A percentile compares a stretch with the other conserved stretches of the same genome.
Conservation (phyloP, 768 basidiomycete genomes). For the Trametes meyenii region DNA sequence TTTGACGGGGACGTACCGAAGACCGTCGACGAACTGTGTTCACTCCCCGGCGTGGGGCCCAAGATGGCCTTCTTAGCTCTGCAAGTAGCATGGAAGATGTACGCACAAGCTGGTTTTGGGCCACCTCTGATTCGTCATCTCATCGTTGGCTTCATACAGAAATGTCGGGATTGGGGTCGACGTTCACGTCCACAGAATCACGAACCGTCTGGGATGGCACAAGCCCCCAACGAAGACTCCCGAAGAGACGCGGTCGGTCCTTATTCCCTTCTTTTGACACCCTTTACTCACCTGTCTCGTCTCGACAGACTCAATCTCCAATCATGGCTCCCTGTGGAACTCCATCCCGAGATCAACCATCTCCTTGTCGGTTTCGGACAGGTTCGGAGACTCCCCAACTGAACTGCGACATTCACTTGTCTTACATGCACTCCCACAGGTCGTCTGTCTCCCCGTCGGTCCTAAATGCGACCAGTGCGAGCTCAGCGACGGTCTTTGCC, state of each 20-base stretch:
- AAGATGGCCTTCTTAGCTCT: constrained; percentile 93
- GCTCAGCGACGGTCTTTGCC: constrained; percentile 63
- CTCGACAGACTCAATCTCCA: constrained; percentile 66
- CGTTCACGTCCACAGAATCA: constrained; percentile 94
- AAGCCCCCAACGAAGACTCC: constrained; percentile 79
- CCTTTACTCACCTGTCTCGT: not conserved
- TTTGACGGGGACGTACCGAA: constrained; percentile 87
- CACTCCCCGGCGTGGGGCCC: constrained; percentile 89
- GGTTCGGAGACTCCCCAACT: constrained; percentile 43
- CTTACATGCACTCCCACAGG: constrained; percentile 41
- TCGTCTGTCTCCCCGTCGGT: constrained; percentile 64
- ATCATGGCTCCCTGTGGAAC: constrained; percentile 79
- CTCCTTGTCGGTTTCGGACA: constrained; percentile 86
- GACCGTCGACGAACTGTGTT: constrained; percentile 86
- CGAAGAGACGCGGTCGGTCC: constrained; percentile 77
- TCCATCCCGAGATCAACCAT: constrained; percentile 77
- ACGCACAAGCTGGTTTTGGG: constrained; percentile 29
- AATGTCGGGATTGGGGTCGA: constrained; percentile 95
- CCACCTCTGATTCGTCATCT: not conserved
- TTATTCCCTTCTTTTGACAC: not conserved
- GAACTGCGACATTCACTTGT: not conserved
- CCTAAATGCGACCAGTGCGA: constrained; percentile 69
- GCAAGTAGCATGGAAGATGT: constrained; percentile 86
- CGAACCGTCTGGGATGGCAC: constrained; percentile 94
- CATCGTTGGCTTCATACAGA: constrained; percentile 40